Conservation (phyloP, 2,329 filamentous ascomycete genomes). For the Venturiaceae sp. region DNA sequence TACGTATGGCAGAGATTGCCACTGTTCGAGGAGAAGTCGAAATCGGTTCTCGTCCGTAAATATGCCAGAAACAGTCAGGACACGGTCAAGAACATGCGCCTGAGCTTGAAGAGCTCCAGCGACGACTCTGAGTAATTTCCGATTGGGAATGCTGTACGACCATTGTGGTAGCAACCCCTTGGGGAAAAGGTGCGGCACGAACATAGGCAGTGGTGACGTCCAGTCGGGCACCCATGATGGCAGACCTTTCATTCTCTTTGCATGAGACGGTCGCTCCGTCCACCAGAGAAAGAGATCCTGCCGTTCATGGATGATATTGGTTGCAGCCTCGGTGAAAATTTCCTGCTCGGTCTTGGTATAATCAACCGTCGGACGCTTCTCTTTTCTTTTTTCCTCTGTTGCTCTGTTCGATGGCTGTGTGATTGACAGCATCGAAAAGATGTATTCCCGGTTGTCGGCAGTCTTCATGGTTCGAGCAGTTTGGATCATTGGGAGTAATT, state of each 20-base stretch:
- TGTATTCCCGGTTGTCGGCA: background rate
- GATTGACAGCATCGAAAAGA: background rate
- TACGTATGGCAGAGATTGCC: background rate
- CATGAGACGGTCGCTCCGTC: background rate
- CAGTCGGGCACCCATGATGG: conserved; percentile 1
- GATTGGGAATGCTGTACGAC: background rate
- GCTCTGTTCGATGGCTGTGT: background rate
- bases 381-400: background rate
- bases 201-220: background rate
- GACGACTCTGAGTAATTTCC: background rate
- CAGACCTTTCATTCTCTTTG: background rate
- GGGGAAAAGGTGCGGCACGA: background rate
- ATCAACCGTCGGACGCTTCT: background rate
- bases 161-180: background rate
- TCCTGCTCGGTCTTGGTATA: background rate
- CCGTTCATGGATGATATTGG: background rate
- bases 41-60: conserved; percentile 1
- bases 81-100: background rate
- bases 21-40: background rate
- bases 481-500: conserved; percentile 1
- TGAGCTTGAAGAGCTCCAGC: background rate
- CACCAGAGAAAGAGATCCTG: conserved; percentile 3
- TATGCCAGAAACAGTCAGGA: background rate
- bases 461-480: background rate
- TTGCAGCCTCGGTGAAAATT: background rate